Evolutionary conservation across 441 rosid species (phyloP).

Genomic region (Gossypium lobatum): DNA sequence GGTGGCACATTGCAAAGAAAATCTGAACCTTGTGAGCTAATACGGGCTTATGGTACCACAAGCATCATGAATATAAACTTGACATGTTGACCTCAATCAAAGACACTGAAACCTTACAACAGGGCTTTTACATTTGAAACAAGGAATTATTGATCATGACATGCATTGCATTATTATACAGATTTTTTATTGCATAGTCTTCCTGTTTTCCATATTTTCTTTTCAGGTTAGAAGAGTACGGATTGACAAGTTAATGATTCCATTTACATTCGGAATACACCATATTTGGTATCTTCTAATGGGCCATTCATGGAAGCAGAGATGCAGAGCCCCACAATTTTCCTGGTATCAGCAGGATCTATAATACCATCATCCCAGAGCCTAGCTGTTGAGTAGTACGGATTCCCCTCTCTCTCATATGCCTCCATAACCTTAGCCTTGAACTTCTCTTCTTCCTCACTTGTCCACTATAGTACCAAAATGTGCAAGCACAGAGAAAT

Average conservation of each 20-base stretch:
- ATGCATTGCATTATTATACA: conserved; percentile 1
- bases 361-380: conserved; percentile 97
- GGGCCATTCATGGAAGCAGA: conserved; percentile 65
- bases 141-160: background rate
- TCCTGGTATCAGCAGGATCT: conserved; percentile 84
- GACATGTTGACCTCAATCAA: too few species aligned
- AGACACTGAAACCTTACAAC: too few species aligned
- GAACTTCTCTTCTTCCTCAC: conserved; percentile 68
- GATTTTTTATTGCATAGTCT: background rate
- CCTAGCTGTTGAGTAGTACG: conserved; percentile 82
- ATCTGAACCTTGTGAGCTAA: too few species aligned
- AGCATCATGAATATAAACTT: too few species aligned
- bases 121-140: background rate
- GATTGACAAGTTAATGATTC: background rate
- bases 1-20: too few species aligned
- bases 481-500: background rate
- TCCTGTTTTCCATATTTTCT: background rate
- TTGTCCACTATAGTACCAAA: conserved; percentile 57
- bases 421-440: conserved; percentile 70
- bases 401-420: conserved; percentile 73
- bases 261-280: conserved; percentile 79
- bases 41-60: too few species aligned
- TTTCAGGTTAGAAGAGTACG: background rate
- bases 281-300: conserved; percentile 61
- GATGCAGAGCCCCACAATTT: conserved; percentile 59